phyloP scores from a whole-genome alignment of 306 rosid genomes.

The Casuarina cunninghamiana region DNA sequence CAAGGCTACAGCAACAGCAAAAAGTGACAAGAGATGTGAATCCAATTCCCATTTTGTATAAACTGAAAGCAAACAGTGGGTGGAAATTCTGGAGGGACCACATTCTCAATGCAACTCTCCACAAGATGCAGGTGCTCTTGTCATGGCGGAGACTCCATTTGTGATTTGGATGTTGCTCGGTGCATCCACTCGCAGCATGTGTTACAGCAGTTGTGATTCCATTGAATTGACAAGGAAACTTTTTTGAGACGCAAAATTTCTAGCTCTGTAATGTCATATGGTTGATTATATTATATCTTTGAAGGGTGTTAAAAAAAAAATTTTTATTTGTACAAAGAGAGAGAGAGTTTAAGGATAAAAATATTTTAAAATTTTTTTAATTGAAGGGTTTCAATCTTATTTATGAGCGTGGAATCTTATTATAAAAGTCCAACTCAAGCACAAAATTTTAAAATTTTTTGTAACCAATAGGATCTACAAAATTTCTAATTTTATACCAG shows the following conservation, averaged over 20 bases:
- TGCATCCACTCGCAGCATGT: slow-evolving; percentile 39
- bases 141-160: slow-evolving; percentile 29
- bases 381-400: too few relatives aligned
- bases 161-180: slow-evolving; percentile 33
- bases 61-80: slow-evolving; percentile 22
- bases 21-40: slow-evolving; percentile 48
- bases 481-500: too few relatives aligned
- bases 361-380: too few relatives aligned
- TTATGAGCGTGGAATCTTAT: too few relatives aligned
- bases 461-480: too few relatives aligned
- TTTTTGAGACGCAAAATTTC: slow-evolving; percentile 1
- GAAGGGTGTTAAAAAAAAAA: not conserved
- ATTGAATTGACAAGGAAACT: slow-evolving; percentile 22
- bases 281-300: not conserved
- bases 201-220: slow-evolving; percentile 31
- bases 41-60: slow-evolving; percentile 44
- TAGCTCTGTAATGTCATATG: not conserved
- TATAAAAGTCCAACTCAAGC: too few relatives aligned
- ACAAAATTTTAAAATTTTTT: too few relatives aligned
- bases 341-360: too few relatives aligned
- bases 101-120: slow-evolving; percentile 28
- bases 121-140: slow-evolving; percentile 22
- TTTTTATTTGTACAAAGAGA: too few relatives aligned
- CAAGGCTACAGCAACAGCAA: slow-evolving; percentile 19
- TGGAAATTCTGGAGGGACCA: slow-evolving; percentile 45